Base-by-base conservation (phyloP, 139 green algal genomes). In the Haematococcus lacustris region DNA sequence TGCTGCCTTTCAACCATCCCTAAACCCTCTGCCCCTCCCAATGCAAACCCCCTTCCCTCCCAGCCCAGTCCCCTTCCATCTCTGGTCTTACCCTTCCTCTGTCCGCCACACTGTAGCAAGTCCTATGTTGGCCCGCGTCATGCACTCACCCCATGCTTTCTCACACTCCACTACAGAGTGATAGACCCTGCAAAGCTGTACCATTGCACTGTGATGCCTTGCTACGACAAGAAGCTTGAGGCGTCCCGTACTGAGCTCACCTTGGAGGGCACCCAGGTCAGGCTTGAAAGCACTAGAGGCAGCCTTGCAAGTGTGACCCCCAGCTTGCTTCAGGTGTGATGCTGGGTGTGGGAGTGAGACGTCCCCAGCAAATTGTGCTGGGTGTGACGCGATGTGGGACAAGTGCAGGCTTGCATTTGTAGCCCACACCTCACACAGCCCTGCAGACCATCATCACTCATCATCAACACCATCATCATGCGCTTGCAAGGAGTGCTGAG, bases 161-260 rank as follows among this genome's bases (percentile, higher is more conserved):
- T 6, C 17, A 5, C 33, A 63, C 17, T n/a, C 33, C 53, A 23
- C 2, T 64, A 32, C 67, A 72, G 67, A 13, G 4, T 70, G 38
- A 43, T 38, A 39, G 68, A 78, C 6, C 83, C 85, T 3, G 59
- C 39, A 0, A 17, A 65, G 0, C 67, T 98, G 1, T 97, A 93
- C 78, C 95, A 99, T 79, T 90, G 85, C n/a, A 80, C 85, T 21
- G 77, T 99, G 9, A 98, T 98, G 93, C 95, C 95, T 1, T 99
- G 95, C 84, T 98, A 95, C 80, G 95, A 99, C 84, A 99, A 99
- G 82, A 99, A 99, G 90, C 87, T 99, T 33, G 95, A 99, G 82
- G 96, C 93, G 4, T 85, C 89, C 0, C 73, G 92, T 0, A 87
- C 91, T 7, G 90, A 97, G 74, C 90, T 97, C 25, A 68, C 75